These are phyloP conservation scores for Fraxinus pennsylvanica DNA, from an alignment of 257 asterid genomes.

Conservation along the genomic window DNA sequence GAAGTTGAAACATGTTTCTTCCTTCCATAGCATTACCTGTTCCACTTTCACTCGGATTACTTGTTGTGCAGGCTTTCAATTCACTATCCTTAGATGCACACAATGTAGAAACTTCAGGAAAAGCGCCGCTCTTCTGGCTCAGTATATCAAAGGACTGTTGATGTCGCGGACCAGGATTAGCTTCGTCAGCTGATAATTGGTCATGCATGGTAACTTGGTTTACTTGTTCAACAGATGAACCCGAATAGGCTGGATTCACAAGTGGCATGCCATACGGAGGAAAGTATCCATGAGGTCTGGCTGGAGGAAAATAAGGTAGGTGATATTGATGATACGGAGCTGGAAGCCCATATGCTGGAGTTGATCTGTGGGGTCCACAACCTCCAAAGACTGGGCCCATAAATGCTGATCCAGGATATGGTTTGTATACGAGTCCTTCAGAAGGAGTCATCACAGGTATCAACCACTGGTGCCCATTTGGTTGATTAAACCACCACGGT, in stretches of 20 bases:
- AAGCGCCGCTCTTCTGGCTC: conserved; percentile 28
- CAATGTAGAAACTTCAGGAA: conserved; percentile 13
- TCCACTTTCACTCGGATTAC: conserved; percentile 48
- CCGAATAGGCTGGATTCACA: conserved; percentile 41
- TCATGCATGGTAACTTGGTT: conserved; percentile 1
- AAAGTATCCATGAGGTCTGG: conserved; percentile 50
- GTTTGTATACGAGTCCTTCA: conserved; percentile 88
- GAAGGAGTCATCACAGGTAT: conserved; percentile 89
- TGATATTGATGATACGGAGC: conserved; percentile 42
- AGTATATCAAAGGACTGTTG: conserved; percentile 27
- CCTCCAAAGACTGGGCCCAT: conserved; percentile 28
- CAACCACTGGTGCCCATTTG: conserved; percentile 77
- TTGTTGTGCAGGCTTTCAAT: conserved; percentile 59
- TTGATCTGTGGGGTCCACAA: conserved; percentile 36
- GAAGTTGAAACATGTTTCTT: conserved; percentile 47
- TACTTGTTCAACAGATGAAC: conserved; percentile 41
- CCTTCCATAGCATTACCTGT: conserved; percentile 28
- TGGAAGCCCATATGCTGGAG: conserved; percentile 52
- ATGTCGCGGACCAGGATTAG: conserved; percentile 20
- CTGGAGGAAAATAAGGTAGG: conserved; percentile 35
- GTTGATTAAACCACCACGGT: conserved; percentile 49
- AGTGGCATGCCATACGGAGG: conserved; percentile 60
- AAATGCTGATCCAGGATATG: conserved; percentile 58
- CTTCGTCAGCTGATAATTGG: not conserved
- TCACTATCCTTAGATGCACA: conserved; percentile 41